Percentiles rank a stretch among this genome's conserved stretches.
phyloP scores from a whole-genome alignment of 257 asterid genomes.

The Primulina tabacum region DNA sequence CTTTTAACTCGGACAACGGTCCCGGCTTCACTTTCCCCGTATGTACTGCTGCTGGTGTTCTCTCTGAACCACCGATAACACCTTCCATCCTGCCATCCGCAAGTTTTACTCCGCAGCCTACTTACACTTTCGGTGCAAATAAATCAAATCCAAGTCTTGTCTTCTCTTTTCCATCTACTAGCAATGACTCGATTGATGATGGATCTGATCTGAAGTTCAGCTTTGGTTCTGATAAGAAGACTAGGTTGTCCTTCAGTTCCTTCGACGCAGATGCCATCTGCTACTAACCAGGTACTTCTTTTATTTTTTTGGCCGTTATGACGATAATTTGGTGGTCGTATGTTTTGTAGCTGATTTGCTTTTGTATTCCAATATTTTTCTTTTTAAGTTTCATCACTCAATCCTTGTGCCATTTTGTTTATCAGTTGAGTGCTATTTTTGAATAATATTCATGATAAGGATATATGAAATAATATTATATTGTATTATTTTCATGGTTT shows the following conservation, averaged over 20 bases:
- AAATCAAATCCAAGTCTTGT: conserved; percentile 44
- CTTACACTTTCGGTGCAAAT: conserved; percentile 55
- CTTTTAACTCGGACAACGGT: conserved; percentile 46
- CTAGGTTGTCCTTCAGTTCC: conserved; percentile 59
- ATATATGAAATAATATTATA: no score
- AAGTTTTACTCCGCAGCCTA: conserved; percentile 38
- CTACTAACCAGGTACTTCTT: conserved; percentile 28
- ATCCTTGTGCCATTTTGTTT: neutral
- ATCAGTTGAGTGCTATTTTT: neutral
- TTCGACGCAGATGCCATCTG: conserved; percentile 52
- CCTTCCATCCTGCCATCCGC: conserved; percentile 68
- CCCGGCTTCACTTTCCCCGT: conserved; percentile 68
- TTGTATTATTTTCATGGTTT: no score
- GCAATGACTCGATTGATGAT: conserved; percentile 38
- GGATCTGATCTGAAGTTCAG: conserved; percentile 56
- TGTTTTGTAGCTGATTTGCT: no score
- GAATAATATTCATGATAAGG: neutral
- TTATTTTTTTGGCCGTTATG: no score
- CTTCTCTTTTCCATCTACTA: conserved; percentile 73
- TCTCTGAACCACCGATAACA: conserved; percentile 84
- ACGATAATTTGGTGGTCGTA: no score
- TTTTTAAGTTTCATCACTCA: no score
- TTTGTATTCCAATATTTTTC: no score
- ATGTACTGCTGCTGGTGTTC: conserved; percentile 48
- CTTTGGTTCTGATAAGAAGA: conserved; percentile 65